Evolutionary conservation across 768 basidiomycete genomes (phyloP), one percentile per base, ranked within the genome.

Genomic region (Podaxis sp.): DNA sequence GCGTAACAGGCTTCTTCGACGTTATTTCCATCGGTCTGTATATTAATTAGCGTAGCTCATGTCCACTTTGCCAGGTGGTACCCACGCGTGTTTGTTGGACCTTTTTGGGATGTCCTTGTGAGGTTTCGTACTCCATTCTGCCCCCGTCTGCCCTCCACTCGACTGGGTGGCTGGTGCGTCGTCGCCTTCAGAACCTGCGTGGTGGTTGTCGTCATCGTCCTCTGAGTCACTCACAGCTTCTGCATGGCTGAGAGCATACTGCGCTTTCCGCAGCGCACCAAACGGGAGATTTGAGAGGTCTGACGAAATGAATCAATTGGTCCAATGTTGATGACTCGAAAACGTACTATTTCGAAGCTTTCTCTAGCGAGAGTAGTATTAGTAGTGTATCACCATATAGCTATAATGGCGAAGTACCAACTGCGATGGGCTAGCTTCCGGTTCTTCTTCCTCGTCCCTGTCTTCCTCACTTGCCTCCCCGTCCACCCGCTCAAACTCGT

Each of bases 81-180:
- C 93, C 65, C 75, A 96, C 95, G 96, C 93, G 75, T 96, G 89
- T 70, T 98, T 97, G 71, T 83, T 85, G 4, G 82, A 72, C 48
- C 95, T 82, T 74, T 89, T 90, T 12, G 79, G 71, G 2, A 85
- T 77, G 62, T 81, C 78, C 40, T 74, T 80, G 61, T 79, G 79
- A 51, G 74, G 72, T 64, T 77, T 78, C 57, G 75, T 67, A 67
- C 72, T 76, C 78, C 78, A 77, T 68, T 80, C 81, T 39, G 74
- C 75, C 61, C 76, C 79, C 68, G 68, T 57, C 72, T 78, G 67
- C 71, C 77, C 64, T 73, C 80, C 52, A 61, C 72, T 66, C 72
- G 75, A 13, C 63, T 68, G 67, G 72, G 70, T 57, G 11, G 33
- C 24, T 19, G 53, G 28, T 6, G 36, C 53, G 44, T 66, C 64